Conservation (phyloP, 306 rosid genomes). For the Fragaria nilgerrensis region DNA sequence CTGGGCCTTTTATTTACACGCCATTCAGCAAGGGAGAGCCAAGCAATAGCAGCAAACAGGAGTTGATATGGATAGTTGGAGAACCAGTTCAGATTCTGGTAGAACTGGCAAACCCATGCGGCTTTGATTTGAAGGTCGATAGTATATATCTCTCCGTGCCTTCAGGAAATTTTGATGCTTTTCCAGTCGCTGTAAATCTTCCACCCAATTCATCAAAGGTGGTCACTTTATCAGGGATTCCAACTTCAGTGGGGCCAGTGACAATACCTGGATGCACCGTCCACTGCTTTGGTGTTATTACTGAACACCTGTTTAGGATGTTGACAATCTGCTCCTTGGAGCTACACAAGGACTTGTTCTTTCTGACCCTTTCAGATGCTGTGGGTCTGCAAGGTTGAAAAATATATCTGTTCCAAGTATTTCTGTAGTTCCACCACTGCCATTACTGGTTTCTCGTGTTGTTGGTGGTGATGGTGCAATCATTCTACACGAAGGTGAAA, state of each 20-base stretch:
- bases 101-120: slow-evolving; percentile 95
- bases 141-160: slow-evolving; percentile 90
- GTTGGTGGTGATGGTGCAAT: slow-evolving; percentile 96
- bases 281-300: slow-evolving; percentile 96
- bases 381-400: slow-evolving; percentile 87
- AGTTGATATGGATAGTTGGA: slow-evolving; percentile 83
- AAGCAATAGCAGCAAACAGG: slow-evolving; percentile 67
- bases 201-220: slow-evolving; percentile 91
- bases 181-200: slow-evolving; percentile 80
- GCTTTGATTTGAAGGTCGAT: slow-evolving; percentile 93
- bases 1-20: slow-evolving; percentile 96
- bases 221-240: slow-evolving; percentile 85
- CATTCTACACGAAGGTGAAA: slow-evolving; percentile 92
- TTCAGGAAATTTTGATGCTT: slow-evolving; percentile 89
- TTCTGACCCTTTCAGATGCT: slow-evolving; percentile 94
- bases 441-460: slow-evolving; percentile 73
- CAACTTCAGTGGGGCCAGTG: slow-evolving; percentile 79
- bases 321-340: slow-evolving; percentile 94
- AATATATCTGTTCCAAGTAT: slow-evolving; percentile 75
- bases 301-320: slow-evolving; percentile 96
- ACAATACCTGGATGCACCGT: slow-evolving; percentile 89
- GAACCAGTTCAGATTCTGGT: slow-evolving; percentile 94
- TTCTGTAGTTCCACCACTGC: slow-evolving; percentile 75
- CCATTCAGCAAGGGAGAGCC: slow-evolving; percentile 97
- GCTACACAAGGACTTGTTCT: slow-evolving; percentile 94